phyloP scores from a whole-genome alignment of 352 stramenopile species.

The Globisporangium megalacanthum region DNA sequence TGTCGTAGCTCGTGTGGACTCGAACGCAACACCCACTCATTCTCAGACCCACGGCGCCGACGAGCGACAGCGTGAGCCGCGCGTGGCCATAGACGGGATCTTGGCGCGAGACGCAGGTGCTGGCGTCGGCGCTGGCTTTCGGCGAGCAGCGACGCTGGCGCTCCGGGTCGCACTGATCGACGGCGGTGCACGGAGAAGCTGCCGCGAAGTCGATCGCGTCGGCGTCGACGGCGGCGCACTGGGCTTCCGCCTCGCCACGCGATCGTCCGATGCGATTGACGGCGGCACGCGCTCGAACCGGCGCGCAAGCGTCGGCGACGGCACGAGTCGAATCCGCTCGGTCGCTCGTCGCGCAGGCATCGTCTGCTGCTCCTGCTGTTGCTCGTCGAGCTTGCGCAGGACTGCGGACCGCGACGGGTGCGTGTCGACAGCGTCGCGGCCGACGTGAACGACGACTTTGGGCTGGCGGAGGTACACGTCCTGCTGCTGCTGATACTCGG shows the following conservation, averaged over 20 bases:
- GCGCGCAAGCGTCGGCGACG: conserved; percentile 37
- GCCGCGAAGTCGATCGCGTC: not conserved
- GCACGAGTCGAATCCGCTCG: conserved; percentile 44
- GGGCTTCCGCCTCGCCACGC: not conserved
- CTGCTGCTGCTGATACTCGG: conserved; percentile 10
- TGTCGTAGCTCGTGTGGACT: not conserved
- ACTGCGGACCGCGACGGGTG: conserved; percentile 28
- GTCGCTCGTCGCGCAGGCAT: conserved; percentile 19
- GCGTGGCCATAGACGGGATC: conserved; percentile 4
- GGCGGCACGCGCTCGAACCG: conserved; percentile 36
- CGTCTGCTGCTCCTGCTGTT: conserved; percentile 20
- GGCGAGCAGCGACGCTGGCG: conserved; percentile 2
- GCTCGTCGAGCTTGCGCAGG: conserved; percentile 27
- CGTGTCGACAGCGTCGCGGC: conserved; percentile 31
- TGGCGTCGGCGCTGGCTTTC: not conserved
- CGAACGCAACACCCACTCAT: not conserved
- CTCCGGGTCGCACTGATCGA: conserved; percentile 7
- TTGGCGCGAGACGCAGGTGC: not conserved
- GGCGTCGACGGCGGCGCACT: conserved; percentile 53
- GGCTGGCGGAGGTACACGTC: conserved; percentile 29
- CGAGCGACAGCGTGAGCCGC: conserved; percentile 7
- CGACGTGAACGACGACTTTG: conserved; percentile 46
- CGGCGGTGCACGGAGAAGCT: not conserved
- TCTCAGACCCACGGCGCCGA: conserved; percentile 11
- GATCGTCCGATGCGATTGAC: conserved; percentile 16